Evolutionary conservation across 345 rosid species (phyloP).

Genomic region (Mercurialis annua): DNA sequence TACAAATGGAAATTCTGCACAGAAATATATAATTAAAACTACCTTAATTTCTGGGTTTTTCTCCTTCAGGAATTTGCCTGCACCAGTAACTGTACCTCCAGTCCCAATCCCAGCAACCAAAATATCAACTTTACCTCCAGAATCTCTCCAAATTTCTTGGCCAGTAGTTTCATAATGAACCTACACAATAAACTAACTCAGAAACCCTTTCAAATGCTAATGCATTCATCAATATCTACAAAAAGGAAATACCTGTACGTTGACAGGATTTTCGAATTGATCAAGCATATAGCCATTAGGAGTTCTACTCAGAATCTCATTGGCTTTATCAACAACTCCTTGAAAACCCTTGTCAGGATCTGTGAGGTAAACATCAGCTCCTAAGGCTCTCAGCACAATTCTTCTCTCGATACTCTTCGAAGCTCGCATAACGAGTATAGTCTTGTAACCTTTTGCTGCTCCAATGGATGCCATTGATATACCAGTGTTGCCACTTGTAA

Average conservation of each 20-base stretch:
- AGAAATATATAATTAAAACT: neutral
- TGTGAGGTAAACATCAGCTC: conserved; percentile 22
- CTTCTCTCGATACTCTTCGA: conserved; percentile 27
- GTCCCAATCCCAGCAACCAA: conserved; percentile 27
- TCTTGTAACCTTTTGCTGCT: conserved; percentile 26
- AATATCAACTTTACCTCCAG: conserved; percentile 21
- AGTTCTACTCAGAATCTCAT: conserved; percentile 22
- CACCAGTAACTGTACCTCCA: conserved; percentile 27
- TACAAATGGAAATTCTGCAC: neutral
- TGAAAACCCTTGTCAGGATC: conserved; percentile 13
- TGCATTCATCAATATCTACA: neutral
- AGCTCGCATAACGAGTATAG: conserved; percentile 21
- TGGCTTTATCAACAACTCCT: conserved; percentile 6
- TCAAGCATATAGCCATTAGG: conserved; percentile 26
- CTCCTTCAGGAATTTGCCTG: conserved; percentile 27
- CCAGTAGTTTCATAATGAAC: conserved; percentile 31
- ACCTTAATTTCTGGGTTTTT: conserved; percentile 24
- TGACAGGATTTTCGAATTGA: conserved; percentile 24
- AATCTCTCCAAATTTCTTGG: conserved; percentile 27
- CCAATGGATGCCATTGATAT: conserved; percentile 24
- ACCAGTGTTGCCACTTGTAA: conserved; percentile 27
- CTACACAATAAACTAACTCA: neutral
- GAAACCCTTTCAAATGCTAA: neutral
- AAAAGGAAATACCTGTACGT: conserved; percentile 17
- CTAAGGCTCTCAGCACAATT: conserved; percentile 21